Evolutionary conservation across 2,329 filamentous ascomycete genomes (phyloP), one percentile per base, ranked within the genome.

Genomic region (Penicillium polonicum): DNA sequence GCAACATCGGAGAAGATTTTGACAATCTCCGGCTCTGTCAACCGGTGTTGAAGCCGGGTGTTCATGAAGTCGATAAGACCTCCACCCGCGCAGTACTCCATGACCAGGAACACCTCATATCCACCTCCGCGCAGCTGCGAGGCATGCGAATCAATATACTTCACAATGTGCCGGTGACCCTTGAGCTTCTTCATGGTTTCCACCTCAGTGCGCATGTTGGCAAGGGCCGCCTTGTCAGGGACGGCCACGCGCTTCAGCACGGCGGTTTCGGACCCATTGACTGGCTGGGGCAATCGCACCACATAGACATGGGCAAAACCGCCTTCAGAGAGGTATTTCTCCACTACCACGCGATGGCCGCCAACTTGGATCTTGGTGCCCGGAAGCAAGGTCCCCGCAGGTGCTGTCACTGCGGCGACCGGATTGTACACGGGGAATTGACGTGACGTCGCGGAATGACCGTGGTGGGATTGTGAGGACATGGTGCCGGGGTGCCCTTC

Each of bases 121-220:
- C 94, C 94, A 42, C 92, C 92, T 51, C 90, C 91, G 68, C 90
- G 88, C 68, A 97, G 80, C 77, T 97, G 92, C 17, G 92, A 97
- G 38, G 94, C 94, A 77, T 99, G 94, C 65, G 93, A 97, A 80
- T 99, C 94, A 74, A 97, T 92, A 78, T 99, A 99, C 58, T 89
- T 97, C 69, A 99, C 94, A 71, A 99, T 97, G 68, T 94, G 89
- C 62, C 88, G 87, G 82, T 97, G 94, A 57, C 94, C 94, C 81
- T 96, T 96, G 68, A 99, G 83, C 77, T 94, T 92, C 86, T 99
- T 99, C 94, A 99, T 99, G 15, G 94, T 99, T 80, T 99, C 94
- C 67, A 99, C 94, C 82, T 99, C 94, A 65, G 88, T 97, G 75
- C 94, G 88, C 94, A 99, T 97, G 76, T 90, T 92, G 62, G 91